Evolutionary conservation across 1,139 yeast species (phyloP).

Genomic region (Diutina rugosa): DNA sequence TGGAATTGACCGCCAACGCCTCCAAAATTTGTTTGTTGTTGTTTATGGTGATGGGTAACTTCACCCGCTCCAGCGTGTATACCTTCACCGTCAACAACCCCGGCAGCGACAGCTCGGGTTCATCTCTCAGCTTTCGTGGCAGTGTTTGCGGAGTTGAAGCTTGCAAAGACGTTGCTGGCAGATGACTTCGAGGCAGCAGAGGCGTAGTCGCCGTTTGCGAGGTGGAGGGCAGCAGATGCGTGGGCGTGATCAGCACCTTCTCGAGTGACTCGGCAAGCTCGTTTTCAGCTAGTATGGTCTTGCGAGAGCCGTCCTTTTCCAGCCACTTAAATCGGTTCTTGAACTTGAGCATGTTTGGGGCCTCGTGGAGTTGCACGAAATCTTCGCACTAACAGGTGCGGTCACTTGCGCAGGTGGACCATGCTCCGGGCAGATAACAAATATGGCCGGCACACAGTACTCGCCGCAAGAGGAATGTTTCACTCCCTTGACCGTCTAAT

Average conservation of each 20-base stretch:
- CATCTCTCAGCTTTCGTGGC: not conserved
- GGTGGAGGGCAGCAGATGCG: not conserved
- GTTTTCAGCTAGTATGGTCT: not conserved
- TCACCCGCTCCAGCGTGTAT: constrained; percentile 46
- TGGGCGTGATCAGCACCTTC: not conserved
- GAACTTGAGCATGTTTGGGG: not conserved
- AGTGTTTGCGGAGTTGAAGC: not conserved
- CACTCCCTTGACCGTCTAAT: not conserved
- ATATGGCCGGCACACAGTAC: not conserved
- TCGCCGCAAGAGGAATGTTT: not conserved
- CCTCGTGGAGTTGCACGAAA: not conserved
- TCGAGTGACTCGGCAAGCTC: not conserved
- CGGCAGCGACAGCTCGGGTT: constrained; percentile 18
- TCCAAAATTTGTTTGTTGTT: constrained; percentile 38
- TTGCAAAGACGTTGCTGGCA: not conserved
- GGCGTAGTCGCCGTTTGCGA: not conserved
- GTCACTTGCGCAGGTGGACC: not conserved
- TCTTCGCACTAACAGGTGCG: not conserved
- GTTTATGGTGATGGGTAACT: constrained; percentile 47
- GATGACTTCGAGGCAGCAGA: not conserved
- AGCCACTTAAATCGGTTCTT: constrained; percentile 2
- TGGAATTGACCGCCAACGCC: constrained; percentile 38
- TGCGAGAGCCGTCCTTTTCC: not conserved
- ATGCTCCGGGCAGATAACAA: not conserved
- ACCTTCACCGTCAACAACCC: constrained; percentile 63